A percentile compares a stretch with the other conserved stretches of the same genome.
Conservation (phyloP, 2,329 filamentous ascomycete species). For the Ophiostoma tasmaniense region DNA sequence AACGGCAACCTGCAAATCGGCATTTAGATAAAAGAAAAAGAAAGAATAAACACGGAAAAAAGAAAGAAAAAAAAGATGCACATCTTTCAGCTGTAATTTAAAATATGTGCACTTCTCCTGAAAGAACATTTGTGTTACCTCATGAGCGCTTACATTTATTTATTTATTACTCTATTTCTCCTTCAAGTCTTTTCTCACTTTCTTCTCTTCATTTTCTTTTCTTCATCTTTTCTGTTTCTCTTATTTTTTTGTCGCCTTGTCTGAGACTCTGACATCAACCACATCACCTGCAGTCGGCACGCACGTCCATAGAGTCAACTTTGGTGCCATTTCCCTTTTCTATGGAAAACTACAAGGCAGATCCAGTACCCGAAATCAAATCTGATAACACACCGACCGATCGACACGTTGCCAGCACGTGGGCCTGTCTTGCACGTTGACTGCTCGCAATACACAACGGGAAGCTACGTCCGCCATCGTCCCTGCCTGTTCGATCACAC, state of each 20-base stretch:
- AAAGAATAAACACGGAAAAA: too few species aligned
- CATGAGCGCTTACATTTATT: not conserved
- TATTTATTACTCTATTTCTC: not conserved
- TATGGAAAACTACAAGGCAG: too few species aligned
- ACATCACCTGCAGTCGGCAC: not conserved
- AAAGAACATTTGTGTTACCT: not conserved
- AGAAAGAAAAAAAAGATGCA: too few species aligned
- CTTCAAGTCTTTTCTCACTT: not conserved
- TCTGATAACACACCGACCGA: not conserved
- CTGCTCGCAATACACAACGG: not conserved
- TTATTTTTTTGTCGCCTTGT: too few species aligned
- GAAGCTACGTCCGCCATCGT: not conserved
- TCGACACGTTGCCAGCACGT: not conserved
- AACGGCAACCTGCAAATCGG: too few species aligned
- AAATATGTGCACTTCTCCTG: not conserved
- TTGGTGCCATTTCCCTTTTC: not conserved
- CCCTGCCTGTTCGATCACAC: not conserved
- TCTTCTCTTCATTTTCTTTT: not conserved
- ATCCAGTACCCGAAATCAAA: too few species aligned
- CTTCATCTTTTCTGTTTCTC: not conserved
- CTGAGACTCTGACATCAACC: too few species aligned
- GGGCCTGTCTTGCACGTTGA: not conserved
- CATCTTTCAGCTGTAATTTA: too few species aligned
- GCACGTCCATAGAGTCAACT: not conserved
- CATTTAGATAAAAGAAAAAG: too few species aligned